Evolutionary conservation across 2,329 filamentous ascomycete species (phyloP), one percentile per base, ranked within the genome.

Genomic region (Aspergillus spinulosporus): DNA sequence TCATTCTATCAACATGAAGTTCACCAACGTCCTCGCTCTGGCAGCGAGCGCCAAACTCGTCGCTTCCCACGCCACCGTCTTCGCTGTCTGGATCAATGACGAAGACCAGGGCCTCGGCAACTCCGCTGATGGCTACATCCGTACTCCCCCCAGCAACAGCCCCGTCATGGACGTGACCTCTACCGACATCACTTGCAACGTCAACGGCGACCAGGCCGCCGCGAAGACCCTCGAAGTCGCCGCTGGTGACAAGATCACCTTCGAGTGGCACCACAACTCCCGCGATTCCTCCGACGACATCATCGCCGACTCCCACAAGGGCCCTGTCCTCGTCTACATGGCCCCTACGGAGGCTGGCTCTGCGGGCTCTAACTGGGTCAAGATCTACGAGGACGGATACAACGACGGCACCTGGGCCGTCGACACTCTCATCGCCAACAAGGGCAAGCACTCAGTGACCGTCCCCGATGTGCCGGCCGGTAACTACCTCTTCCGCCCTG

Each of bases 51-150:
- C 62, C 31, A 62, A 59, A 51, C 56, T 64, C 40, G 62, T 49
- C 43, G 55, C 42, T 48, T 59, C 62, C 47, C 62, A 64, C 58
- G 15, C 62, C 55, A 64, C 62, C 36, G 61, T 64, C 54, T 48
- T 58, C 40, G 62, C 62, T 55, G 54, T 63, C 58, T 64, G 61
- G 61, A 59, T 64, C 54, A 64, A 64, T 58, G 62, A 60, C 43
- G 56, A 57, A 28, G 62, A 64, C 56, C 61, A 64, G 49, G 62
- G 62, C 14, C 37, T 52, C 39, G 62, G 62, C 45, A 63, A 62
- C 62, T 34, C 43, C 43, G 59, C 39, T 34, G 47, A 37, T 31
- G 62, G 62, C 44, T 64, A 64, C 56, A 64, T 64, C 48, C 62
- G 61, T 5, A 43, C 56, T 31, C 62, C 62, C 32, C 62, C 62